A percentile compares a stretch with the other conserved stretches of the same genome.
Evolutionary conservation across 1,284 basidiomycete genomes (phyloP).

Genomic region (Sanghuangporus weigelae): DNA sequence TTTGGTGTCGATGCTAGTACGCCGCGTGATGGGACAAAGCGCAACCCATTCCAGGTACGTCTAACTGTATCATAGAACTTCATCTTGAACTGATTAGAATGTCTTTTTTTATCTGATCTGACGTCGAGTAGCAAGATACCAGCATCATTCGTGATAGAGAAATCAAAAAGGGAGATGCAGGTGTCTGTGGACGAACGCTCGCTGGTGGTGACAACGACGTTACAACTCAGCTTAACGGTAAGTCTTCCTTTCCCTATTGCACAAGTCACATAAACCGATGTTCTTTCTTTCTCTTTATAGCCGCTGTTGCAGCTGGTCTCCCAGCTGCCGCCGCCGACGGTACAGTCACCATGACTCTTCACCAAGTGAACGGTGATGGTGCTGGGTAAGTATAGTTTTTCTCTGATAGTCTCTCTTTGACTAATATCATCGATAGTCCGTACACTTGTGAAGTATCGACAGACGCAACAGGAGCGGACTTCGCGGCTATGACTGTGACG

Average conservation of each 20-base stretch:
- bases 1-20: constrained; percentile 22
- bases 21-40: constrained; percentile 21
- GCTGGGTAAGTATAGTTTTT: constrained; percentile 17
- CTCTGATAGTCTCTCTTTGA: neutral
- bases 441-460: constrained; percentile 22
- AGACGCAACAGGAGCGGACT: constrained; percentile 22
- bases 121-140: constrained; percentile 20
- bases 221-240: constrained; percentile 19
- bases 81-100: neutral
- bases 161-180: constrained; percentile 18
- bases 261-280: neutral
- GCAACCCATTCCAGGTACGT: constrained; percentile 24
- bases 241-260: neutral
- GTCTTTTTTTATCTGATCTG: neutral
- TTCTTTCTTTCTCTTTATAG: constrained; percentile 5
- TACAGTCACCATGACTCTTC: constrained; percentile 23
- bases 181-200: constrained; percentile 22
- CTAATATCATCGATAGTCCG: constrained; percentile 10
- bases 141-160: constrained; percentile 23
- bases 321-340: constrained; percentile 18
- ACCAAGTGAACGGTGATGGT: constrained; percentile 24
- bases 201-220: constrained; percentile 22
- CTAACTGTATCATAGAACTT: neutral
- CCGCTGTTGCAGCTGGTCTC: constrained; percentile 20
- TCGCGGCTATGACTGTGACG: constrained; percentile 21